Percentiles rank a stretch among this genome's conserved stretches.
Conservation (phyloP, 768 basidiomycete genomes). For the Favolaschia claudopus region DNA sequence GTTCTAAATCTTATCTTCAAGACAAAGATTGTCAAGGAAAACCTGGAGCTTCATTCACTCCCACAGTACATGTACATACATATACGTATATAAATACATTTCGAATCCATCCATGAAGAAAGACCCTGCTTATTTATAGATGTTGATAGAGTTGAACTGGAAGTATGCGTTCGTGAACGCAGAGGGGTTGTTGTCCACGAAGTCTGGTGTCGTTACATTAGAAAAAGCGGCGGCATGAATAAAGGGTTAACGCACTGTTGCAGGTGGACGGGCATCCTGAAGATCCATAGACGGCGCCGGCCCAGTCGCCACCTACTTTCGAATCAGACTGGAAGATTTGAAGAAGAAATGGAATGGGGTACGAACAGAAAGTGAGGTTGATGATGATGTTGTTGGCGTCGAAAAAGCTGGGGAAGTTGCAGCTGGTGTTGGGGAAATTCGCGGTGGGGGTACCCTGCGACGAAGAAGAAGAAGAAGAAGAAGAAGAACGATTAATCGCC, state of each 20-base stretch:
- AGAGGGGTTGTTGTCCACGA: slow-evolving; percentile 66
- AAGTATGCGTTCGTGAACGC: slow-evolving; percentile 75
- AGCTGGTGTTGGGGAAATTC: slow-evolving; percentile 64
- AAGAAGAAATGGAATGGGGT: background rate
- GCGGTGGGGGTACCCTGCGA: slow-evolving; percentile 66
- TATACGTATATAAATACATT: no score
- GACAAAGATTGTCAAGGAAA: background rate
- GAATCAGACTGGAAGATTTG: background rate
- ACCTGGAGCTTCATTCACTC: no score
- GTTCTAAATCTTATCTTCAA: slow-evolving; percentile 8
- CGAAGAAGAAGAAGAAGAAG: no score
- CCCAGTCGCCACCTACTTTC: slow-evolving; percentile 61
- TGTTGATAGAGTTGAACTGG: slow-evolving; percentile 64
- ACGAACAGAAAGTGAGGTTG: slow-evolving; percentile 55
- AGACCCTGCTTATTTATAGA: slow-evolving; percentile 40
- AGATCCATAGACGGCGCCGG: slow-evolving; percentile 53
- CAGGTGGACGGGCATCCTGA: slow-evolving; percentile 67
- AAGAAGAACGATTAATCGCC: background rate
- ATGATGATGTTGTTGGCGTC: slow-evolving; percentile 69
- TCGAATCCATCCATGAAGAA: no score
- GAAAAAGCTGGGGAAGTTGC: slow-evolving; percentile 65
- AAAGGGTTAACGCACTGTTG: slow-evolving; percentile 53
- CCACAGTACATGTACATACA: no score
- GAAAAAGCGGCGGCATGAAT: background rate
- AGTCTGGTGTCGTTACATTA: no score